Evolutionary conservation across 192 early-diverging fungal genomes (phyloP).

Genomic region (Rhizoclosmatium globosum): DNA sequence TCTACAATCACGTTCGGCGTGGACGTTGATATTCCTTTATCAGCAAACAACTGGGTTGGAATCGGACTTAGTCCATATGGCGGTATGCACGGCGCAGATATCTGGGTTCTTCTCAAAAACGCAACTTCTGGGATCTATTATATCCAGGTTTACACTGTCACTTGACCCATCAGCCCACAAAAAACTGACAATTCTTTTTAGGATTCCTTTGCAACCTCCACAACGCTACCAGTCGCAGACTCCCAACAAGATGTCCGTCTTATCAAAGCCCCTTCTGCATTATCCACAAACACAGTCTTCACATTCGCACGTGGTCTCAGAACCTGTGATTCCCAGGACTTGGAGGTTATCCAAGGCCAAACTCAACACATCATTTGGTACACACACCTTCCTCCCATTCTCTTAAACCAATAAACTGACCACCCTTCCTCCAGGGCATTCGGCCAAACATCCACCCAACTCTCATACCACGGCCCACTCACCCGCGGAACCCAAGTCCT

Average conservation of each 20-base stretch:
- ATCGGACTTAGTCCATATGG: slow-evolving; percentile 4
- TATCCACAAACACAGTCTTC: slow-evolving; percentile 16
- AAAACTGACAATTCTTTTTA: not conserved
- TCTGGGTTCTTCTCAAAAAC: slow-evolving; percentile 26
- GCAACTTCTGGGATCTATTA: slow-evolving; percentile 9
- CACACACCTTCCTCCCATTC: not conserved
- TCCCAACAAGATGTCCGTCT: slow-evolving; percentile 18
- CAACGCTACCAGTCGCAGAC: slow-evolving; percentile 7
- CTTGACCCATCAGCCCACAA: too few species aligned
- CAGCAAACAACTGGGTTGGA: slow-evolving; percentile 16
- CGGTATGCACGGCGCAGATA: slow-evolving; percentile 35
- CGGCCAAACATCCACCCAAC: not conserved
- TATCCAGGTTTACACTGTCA: slow-evolving; percentile 17
- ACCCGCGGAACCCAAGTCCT: slow-evolving; percentile 16
- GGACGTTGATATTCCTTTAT: slow-evolving; percentile 12
- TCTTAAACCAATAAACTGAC: too few species aligned
- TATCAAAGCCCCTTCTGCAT: not conserved
- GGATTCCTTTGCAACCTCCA: slow-evolving; percentile 19
- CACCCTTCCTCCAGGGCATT: slow-evolving; percentile 3
- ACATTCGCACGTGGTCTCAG: slow-evolving; percentile 14
- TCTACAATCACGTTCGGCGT: slow-evolving; percentile 31
- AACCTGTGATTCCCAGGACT: slow-evolving; percentile 30
- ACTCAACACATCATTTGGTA: slow-evolving; percentile 19
- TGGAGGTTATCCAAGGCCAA: not conserved
- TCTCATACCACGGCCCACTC: slow-evolving; percentile 4